Evolutionary conservation across 106 monocot species (phyloP).

Genomic region (Allium sativum): DNA sequence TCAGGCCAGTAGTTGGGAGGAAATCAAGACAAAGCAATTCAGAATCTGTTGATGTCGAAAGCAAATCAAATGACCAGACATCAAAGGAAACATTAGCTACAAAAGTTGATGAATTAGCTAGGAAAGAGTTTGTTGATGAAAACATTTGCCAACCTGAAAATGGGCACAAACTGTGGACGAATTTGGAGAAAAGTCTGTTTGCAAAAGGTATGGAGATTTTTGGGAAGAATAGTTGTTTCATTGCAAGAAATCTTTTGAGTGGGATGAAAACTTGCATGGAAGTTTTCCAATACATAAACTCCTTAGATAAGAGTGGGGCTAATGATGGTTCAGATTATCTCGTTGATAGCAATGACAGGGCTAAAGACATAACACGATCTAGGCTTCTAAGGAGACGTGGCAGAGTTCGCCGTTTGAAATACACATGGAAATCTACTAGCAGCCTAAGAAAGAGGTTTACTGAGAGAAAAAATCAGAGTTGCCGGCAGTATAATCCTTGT

Average conservation of each 20-base stretch:
- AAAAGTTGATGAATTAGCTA: conserved; percentile 38
- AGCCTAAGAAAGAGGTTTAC: conserved; percentile 84
- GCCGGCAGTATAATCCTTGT: conserved; percentile 93
- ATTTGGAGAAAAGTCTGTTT: conserved; percentile 72
- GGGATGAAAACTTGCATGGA: conserved; percentile 92
- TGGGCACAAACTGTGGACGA: conserved; percentile 45
- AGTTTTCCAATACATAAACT: conserved; percentile 68
- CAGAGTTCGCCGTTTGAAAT: conserved; percentile 87
- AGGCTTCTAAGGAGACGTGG: conserved; percentile 81
- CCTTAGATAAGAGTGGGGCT: conserved; percentile 48
- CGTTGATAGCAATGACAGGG: conserved; percentile 54
- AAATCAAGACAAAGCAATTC: too few species aligned
- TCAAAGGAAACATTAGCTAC: conserved; percentile 21
- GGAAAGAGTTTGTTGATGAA: conserved; percentile 79
- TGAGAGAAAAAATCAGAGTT: conserved; percentile 93
- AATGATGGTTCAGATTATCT: conserved; percentile 50
- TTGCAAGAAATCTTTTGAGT: conserved; percentile 89
- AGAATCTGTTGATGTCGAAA: too few species aligned
- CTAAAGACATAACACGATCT: conserved; percentile 74
- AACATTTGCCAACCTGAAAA: conserved; percentile 42
- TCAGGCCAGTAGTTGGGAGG: conserved; percentile 21
- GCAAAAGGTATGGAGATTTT: conserved; percentile 87
- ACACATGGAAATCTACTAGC: conserved; percentile 95
- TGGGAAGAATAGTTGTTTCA: conserved; percentile 91
- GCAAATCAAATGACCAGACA: conserved; percentile 28